These are phyloP conservation scores for Wickerhamiella sergipiensis DNA, from an alignment of 805 yeast genomes.

Conservation along the genomic window DNA sequence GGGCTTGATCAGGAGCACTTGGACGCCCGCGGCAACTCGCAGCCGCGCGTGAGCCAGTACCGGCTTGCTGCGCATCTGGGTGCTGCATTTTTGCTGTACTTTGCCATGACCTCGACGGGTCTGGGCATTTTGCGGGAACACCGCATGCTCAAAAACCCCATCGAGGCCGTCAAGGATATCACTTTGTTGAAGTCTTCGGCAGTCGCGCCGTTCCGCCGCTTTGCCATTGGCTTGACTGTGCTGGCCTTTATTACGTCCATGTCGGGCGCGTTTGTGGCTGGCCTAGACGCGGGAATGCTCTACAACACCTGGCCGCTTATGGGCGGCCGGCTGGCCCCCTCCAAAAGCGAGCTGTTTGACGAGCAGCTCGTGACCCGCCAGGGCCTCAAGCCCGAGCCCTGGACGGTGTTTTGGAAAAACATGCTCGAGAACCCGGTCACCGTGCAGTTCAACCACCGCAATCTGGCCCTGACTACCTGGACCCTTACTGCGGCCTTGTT, in stretches of 20 bases:
- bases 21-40: constrained; percentile 57
- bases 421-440: constrained; percentile 90
- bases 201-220: constrained; percentile 41
- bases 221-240: constrained; percentile 43
- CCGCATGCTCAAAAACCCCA: constrained; percentile 54
- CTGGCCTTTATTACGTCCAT: constrained; percentile 81
- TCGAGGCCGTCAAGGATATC: constrained; percentile 38
- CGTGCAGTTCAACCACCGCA: constrained; percentile 84
- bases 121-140: constrained; percentile 67
- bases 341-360: constrained; percentile 62
- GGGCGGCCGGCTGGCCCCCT: constrained; percentile 69
- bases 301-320: constrained; percentile 93
- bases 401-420: constrained; percentile 68
- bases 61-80: constrained; percentile 88
- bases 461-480: constrained; percentile 72
- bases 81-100: constrained; percentile 76
- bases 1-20: constrained; percentile 77
- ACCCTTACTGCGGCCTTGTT: constrained; percentile 57
- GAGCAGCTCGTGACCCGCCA: constrained; percentile 30
- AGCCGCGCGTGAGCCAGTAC: constrained; percentile 96
- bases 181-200: constrained; percentile 48
- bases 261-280: constrained; percentile 98
- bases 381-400: constrained; percentile 8
- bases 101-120: constrained; percentile 86
- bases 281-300: constrained; percentile 92